Base-by-base conservation (phyloP, 768 basidiomycete genomes). In the Pleurotus ostreatus region DNA sequence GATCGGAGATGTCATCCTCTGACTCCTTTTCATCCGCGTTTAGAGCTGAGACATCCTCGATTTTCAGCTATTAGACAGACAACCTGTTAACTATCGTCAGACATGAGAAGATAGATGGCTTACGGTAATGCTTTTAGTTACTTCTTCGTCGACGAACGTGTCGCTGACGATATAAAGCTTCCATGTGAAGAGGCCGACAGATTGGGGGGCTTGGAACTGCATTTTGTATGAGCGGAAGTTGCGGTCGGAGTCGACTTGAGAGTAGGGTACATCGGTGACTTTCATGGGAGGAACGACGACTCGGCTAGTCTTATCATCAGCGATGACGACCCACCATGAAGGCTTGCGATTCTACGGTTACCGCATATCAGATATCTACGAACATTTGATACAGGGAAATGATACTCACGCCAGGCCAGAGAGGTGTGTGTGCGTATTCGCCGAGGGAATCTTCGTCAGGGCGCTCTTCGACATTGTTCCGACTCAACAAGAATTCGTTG, bases 1-100 rank as follows among this genome's bases (percentile, higher is more conserved):
- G 97, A 48, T 98, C 97, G 0, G 94, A 97, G 60, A 98, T 99
- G 57, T 97, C 95, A 65, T 98, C 94, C 37, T 96, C 95, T 18
- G 74, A 74, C 25, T 72, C 80, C 55, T 80, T 67, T 40, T 87
- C 87, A 5, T 85, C 85, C 0, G 74, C 73, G 9, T 68, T 74
- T 15, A 87, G 72, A 1, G 75, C 76, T 8, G 85, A 78, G 3
- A 81, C 73, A 41, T 92, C 87, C 53, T 94, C 91, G 34, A 97
- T 88, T 67, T 88, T 88, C 59, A 97, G 84, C 92, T 95, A 60
- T 7, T 60, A 38, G 18, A 51, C 18, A 58, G 51, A 44, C 48
- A 25, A 37, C 12, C 57, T 61, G 41, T 62, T 51, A 66, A 52
- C 26, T 49, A 46, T 22, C 4, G 12, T 44, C 30, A n/a, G 16